Evolutionary conservation across 148 eudicot species (phyloP), one percentile per base, ranked within the genome.

Genomic region (Pharnaceum exiguum): DNA sequence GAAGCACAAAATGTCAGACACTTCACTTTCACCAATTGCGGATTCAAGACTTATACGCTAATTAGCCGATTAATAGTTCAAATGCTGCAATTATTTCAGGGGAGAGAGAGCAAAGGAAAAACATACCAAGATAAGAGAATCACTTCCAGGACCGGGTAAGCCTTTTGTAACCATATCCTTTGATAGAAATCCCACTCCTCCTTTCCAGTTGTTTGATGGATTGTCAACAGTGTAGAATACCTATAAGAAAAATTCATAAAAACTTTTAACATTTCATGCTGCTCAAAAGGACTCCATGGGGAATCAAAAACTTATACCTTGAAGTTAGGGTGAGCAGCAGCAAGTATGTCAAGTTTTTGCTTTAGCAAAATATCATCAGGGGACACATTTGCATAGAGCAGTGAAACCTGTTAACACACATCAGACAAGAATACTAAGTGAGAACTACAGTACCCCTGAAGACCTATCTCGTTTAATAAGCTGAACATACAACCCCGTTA

Each of bases 291-390:
- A 15, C 29, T 29, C 27, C 11, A 22, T 17, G 57, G 43, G 24
- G n/a, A 53, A 29, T 35, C 45, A 47, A 6, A 42, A 2, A 53
- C 15, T 13, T 7, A 30, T 69, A 89, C 99, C 99, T 89, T 94
- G 32, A 94, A 77, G 70, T 94, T 94, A 21, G 99, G 99, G 64
- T 89, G 84, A 76, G 75, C 76, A 12, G 87, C 73, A 35, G 82
- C 95, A 69, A 94, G 91, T 32, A 66, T 58, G 49, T 89, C 99
- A 38, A 94, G 91, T 71, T 94, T 89, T 85, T 89, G 86, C 73
- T 86, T 89, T 43, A 94, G 82, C 59, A 94, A 69, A 46, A 94
- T 94, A 69, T 94, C 99, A 70, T 94, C 95, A 13, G 96, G 96
- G 45, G 99, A 81, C 60, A 83, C 83, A 82, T 94, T 94, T 39